Evolutionary conservation across 495 filamentous ascomycete genomes (phyloP).

Genomic region (Penicillium simplicissimum): DNA sequence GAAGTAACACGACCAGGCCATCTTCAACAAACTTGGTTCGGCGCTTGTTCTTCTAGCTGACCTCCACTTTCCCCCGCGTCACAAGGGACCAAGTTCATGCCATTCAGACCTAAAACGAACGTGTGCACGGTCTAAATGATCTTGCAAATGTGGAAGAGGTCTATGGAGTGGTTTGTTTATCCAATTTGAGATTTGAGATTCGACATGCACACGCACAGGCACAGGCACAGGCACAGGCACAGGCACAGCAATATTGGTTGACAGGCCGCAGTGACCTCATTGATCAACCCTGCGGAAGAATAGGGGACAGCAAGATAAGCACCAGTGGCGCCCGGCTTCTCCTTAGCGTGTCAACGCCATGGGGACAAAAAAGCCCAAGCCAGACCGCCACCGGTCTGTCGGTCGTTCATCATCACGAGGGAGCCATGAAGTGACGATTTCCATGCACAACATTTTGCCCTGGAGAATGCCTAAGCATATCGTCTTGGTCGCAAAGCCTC

Average conservation of each 20-base stretch:
- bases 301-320: not conserved
- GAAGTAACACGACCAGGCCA: not conserved
- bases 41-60: not conserved
- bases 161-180: not conserved
- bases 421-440: not conserved
- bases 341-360: not conserved
- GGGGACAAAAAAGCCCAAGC: not conserved
- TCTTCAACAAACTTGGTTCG: not conserved
- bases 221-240: not conserved
- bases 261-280: not conserved
- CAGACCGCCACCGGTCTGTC: not conserved
- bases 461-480: not conserved
- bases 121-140: not conserved
- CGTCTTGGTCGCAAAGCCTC: not conserved
- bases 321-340: not conserved
- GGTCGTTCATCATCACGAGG: not conserved
- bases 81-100: not conserved
- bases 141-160: not conserved
- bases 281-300: not conserved
- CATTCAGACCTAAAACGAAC: not conserved
- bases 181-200: not conserved
- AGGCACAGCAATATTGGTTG: not conserved
- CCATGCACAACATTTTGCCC: not conserved
- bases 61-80: conserved; percentile 1
- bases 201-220: not conserved